Base-by-base conservation (phyloP, 2,329 filamentous ascomycete species). In the Ascochyta clinopodiicola region DNA sequence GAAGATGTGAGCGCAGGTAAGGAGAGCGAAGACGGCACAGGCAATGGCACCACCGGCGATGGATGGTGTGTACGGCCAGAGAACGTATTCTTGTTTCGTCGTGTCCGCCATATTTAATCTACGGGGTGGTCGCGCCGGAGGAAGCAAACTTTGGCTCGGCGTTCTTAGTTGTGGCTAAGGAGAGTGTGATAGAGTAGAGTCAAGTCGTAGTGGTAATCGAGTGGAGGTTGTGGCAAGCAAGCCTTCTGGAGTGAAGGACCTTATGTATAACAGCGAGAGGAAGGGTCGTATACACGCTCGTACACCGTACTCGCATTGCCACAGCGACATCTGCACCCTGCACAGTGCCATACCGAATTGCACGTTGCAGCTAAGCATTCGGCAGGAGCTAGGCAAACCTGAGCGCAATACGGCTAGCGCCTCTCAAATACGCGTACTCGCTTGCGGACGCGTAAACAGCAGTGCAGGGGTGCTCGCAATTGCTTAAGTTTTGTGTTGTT, bases 21-120 rank as follows among this genome's bases (percentile, higher is more conserved):
- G 63, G 6, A 77, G 42, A 19, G 67, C 55, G 64, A 86, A 86
- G 7, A 86, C 67, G n/a, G 79, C 57, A 13, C 75, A 68, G 46
- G 82, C 82, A 12, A 83, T 74, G 17, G 78, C 67, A 3, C 81
- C 83, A 0, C 77, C 81, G 0, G 76, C 69, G 0, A 83, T 50
- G 0, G 79, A 81, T 0, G 83, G 81, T 4, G 70, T 72, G 59
- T 82, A 82, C 42, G 75, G 60, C 70, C 70, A 73, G 8, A 73
- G 64, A 7, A 66, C 60, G 31, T 67, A 72, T 36, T 65, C 46
- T 39, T 60, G 53, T 24, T 54, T 54, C 10, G 40, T 55, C 13
- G 60, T 51, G 27, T 67, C 60, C 19, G 63, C 54, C 67, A 69
- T 69, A 12, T 17, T 63, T 19, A 17, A 25, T 38, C 5, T 40